Evolutionary conservation across 1,139 yeast species (phyloP), one percentile per base, ranked within the genome.

Genomic region (Blastobotrys serpentis): DNA sequence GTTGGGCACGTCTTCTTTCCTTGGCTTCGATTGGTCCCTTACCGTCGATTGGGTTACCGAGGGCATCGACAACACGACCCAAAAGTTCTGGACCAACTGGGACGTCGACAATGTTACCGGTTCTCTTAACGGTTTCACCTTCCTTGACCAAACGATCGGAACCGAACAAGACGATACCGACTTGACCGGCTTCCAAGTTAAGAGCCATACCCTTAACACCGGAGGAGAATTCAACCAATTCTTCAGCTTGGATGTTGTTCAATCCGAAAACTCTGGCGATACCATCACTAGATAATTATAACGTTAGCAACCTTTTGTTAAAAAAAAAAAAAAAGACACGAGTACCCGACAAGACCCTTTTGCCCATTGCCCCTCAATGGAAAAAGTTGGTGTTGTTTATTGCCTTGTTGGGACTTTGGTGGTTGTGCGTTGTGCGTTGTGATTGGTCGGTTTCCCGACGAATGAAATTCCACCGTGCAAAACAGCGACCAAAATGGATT

Each of bases 201-300:
- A 94, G 83, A 70, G 98, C 98, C 99, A 94, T 94, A 86, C 98
- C 99, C 79, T 90, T 89, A 69, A 92, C 98, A 81, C 99, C 98
- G 55, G 98, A 89, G 56, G 97, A 81, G 81, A 94, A 94, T 79
- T 94, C 98, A 68, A 94, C 98, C 75, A 94, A 84, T 79, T 94
- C 99, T 80, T 92, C 98, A 71, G 98, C 98, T 82, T 92, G 98
- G 75, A 90, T 85, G 84, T 94, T 94, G 94, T 90, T 92, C 70
- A 94, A 82, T 77, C 99, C 99, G 78, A 87, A 92, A 69, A 92
- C 96, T 84, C 98, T 95, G 74, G 98, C 99, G 73, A 92, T 92
- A 90, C 99, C 99, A 77, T 94, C 99, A 84, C 98, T 84, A 68
- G 42, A 45, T 13, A 17, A 39, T 17, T 17, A 43, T 42, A 36